Base-by-base conservation (phyloP, 164 flowering plant species). In the Vitis labrusca region DNA sequence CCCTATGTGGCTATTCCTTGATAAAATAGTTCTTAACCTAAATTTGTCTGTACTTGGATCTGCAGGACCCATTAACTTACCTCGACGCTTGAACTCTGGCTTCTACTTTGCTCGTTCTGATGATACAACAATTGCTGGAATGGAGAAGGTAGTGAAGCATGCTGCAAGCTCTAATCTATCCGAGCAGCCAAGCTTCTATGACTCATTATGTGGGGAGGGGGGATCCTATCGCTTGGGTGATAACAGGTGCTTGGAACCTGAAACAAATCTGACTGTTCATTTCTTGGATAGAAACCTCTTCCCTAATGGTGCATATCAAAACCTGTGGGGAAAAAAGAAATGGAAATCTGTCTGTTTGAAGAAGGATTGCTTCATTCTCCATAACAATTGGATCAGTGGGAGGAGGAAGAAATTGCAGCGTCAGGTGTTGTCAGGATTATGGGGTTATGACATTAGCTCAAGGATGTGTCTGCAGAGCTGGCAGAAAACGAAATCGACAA, bases 111-210 rank as follows among this genome's bases (percentile, higher is more conserved):
- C 91, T 60, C 88, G 64, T 75, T 84, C 94, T 52, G 91, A 95
- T 83, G 54, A 17, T 61, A 56, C 76, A 30, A 95, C 97, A 27
- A 88, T 91, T 71, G 78, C 84, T 62, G 97, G 92, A n/a, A 65
- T 95, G 85, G 91, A 86, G 74, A 90, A 84, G 80, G 92, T 95
- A 56, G 99, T 93, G 72, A 83, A 81, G 81, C 99, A 95, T 78
- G 99, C 99, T 30, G 80, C 88, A 44, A 76, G 72, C 54, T 95
- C 98, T 11, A 78, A 77, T 65, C 80, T 90, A 51, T 95, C 99
- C 0, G 99, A 95, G 78, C 99, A 95, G 76, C 99, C 98, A 64
- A 93, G 99, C 76, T 93, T 95, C 77, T 95, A 95, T 66, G 97
- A 93, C 73, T 84, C 87, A 48, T 74, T 95, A 65, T 95, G 99